A percentile compares a stretch with the other conserved stretches of the same genome.
phyloP scores from a whole-genome alignment of 192 early-diverging fungal genomes.

The Rhizophlyctis rosea region DNA sequence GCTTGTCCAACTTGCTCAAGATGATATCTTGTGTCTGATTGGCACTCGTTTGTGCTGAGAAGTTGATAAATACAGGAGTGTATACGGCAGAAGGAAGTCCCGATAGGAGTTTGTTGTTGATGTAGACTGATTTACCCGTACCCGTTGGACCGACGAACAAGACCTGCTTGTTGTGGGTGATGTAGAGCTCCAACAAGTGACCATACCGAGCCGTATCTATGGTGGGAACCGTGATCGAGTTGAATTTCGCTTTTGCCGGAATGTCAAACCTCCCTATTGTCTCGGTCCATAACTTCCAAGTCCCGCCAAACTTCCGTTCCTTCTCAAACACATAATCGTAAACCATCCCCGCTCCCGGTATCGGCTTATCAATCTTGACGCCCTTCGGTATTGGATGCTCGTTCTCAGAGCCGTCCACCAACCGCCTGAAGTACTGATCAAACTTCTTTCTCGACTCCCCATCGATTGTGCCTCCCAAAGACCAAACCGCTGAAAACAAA shows the following conservation, averaged over 20 bases:
- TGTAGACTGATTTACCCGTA: conserved; percentile 56
- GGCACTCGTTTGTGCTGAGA: conserved; percentile 60
- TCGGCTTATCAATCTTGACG: conserved; percentile 53
- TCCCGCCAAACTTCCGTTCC: conserved; percentile 51
- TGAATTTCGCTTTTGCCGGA: conserved; percentile 49
- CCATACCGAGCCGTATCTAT: conserved; percentile 54
- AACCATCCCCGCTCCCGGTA: conserved; percentile 42
- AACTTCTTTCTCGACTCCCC: conserved; percentile 52
- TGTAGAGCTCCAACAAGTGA: conserved; percentile 48
- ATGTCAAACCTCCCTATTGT: conserved; percentile 55
- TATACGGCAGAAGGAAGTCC: conserved; percentile 48
- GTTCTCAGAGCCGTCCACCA: conserved; percentile 46
- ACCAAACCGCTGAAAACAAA: conserved; percentile 54
- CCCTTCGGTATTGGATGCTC: conserved; percentile 37
- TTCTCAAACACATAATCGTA: conserved; percentile 60
- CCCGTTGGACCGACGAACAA: conserved; percentile 58
- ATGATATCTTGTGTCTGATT: conserved; percentile 63
- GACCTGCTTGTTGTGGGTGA: conserved; percentile 52
- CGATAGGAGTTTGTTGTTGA: conserved; percentile 57
- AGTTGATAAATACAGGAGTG: conserved; percentile 62
- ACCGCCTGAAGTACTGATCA: conserved; percentile 46
- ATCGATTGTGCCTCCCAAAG: conserved; percentile 56
- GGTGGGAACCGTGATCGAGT: conserved; percentile 56
- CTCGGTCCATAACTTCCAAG: conserved; percentile 57
- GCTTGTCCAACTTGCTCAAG: conserved; percentile 54